Percentiles rank a stretch among this genome's conserved stretches.
phyloP scores from a whole-genome alignment of 495 filamentous ascomycete species.

The Penicillium antarcticum region DNA sequence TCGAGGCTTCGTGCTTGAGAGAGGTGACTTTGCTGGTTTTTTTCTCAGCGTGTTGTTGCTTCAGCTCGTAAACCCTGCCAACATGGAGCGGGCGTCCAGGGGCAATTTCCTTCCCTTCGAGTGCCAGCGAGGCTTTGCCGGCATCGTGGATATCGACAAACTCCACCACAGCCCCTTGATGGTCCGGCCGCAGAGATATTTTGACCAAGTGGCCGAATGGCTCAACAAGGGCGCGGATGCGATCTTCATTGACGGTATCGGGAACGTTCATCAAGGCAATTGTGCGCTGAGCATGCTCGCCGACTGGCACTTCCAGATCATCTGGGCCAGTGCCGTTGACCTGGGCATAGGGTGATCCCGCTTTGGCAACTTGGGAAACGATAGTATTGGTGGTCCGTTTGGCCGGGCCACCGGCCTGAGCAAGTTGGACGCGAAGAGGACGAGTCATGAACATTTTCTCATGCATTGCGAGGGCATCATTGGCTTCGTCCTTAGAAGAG shows the following conservation, averaged over 20 bases:
- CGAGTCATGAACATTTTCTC: slow-evolving; percentile 66
- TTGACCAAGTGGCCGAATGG: slow-evolving; percentile 54
- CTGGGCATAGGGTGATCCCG: slow-evolving; percentile 36
- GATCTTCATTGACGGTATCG: slow-evolving; percentile 63
- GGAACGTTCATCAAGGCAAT: slow-evolving; percentile 59
- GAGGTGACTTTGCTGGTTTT: slow-evolving; percentile 47
- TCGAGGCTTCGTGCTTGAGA: slow-evolving; percentile 34
- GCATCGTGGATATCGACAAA: slow-evolving; percentile 65
- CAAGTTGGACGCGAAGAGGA: slow-evolving; percentile 63
- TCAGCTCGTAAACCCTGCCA: slow-evolving; percentile 67
- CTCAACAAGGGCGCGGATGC: slow-evolving; percentile 59
- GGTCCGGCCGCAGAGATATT: slow-evolving; percentile 61
- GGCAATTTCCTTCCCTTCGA: slow-evolving; percentile 69
- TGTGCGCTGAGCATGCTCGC: slow-evolving; percentile 50
- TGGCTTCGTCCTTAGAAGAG: slow-evolving; percentile 66
- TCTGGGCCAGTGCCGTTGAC: slow-evolving; percentile 24
- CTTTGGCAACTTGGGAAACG: slow-evolving; percentile 33
- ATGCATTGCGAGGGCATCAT: slow-evolving; percentile 66
- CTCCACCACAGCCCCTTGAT: slow-evolving; percentile 86
- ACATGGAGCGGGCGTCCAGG: slow-evolving; percentile 62
- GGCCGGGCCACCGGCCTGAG: slow-evolving; percentile 28
- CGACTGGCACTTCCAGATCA: slow-evolving; percentile 25
- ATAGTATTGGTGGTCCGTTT: slow-evolving; percentile 47
- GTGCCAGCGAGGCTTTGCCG: slow-evolving; percentile 69
- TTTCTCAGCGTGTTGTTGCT: slow-evolving; percentile 55